These are phyloP conservation scores for Hypholoma fasciculare DNA, from an alignment of 768 basidiomycete species.

Conservation along the genomic window DNA sequence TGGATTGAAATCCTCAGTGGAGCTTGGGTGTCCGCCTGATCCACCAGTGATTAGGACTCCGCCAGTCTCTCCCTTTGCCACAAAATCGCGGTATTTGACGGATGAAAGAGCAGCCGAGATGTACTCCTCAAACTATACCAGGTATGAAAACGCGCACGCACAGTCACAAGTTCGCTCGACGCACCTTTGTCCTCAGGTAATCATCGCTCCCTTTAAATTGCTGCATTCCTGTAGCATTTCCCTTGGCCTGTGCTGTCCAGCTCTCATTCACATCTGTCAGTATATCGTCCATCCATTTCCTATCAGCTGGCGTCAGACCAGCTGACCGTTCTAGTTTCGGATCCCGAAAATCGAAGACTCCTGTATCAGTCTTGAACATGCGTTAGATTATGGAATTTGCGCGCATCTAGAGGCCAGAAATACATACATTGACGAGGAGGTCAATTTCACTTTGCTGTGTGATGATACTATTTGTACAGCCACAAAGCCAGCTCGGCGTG, in stretches of 20 bases:
- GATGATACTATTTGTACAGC: conserved; percentile 95
- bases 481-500: conserved; percentile 84
- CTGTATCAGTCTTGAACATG: conserved; percentile 75
- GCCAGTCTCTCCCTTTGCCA: conserved; percentile 61
- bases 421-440: conserved; percentile 79
- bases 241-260: conserved; percentile 69
- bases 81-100: conserved; percentile 88
- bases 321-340: conserved; percentile 75
- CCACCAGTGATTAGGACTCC: conserved; percentile 72
- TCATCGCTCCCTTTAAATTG: conserved; percentile 96
- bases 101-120: conserved; percentile 84
- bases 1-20: conserved; percentile 81
- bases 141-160: neutral
- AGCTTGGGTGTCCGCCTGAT: conserved; percentile 58
- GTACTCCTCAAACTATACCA: conserved; percentile 85
- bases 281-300: conserved; percentile 98
- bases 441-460: conserved; percentile 93
- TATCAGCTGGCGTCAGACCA: conserved; percentile 85
- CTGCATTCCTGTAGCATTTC: conserved; percentile 54
- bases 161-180: conserved; percentile 2
- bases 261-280: conserved; percentile 82
- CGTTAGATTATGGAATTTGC: neutral
- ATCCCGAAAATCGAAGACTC: conserved; percentile 84
- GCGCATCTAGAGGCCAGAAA: neutral
- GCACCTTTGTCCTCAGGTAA: conserved; percentile 83